These are phyloP conservation scores for Fusarium sp. DNA, from an alignment of 2,329 filamentous ascomycete genomes.

Conservation along the genomic window DNA sequence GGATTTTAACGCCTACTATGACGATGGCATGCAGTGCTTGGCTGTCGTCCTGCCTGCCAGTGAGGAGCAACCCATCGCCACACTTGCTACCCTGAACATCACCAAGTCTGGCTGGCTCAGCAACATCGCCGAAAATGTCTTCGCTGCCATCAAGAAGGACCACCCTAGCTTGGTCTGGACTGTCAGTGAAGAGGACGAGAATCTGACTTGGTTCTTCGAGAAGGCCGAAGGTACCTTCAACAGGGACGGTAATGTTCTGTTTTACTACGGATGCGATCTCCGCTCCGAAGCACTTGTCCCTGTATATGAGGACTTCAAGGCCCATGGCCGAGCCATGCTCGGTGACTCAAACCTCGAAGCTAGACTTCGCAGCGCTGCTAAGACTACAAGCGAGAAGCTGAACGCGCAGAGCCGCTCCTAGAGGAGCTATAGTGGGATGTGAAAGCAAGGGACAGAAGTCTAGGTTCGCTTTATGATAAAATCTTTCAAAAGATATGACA, in stretches of 20 bases:
- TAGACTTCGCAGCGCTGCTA: conserved; percentile 83
- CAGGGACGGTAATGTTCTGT: conserved; percentile 88
- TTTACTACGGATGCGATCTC: conserved; percentile 93
- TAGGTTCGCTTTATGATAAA: no score
- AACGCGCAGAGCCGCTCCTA: conserved; percentile 48
- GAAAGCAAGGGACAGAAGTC: no score
- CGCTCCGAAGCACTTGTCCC: conserved; percentile 81
- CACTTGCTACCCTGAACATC: conserved; percentile 90
- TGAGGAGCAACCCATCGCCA: conserved; percentile 77
- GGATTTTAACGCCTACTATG: conserved; percentile 93
- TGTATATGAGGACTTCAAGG: conserved; percentile 75
- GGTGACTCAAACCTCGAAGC: conserved; percentile 90
- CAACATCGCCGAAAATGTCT: conserved; percentile 95
- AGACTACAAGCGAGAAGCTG: conserved; percentile 71
- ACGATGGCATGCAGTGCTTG: conserved; percentile 92
- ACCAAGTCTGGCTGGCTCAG: conserved; percentile 95
- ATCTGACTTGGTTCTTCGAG: conserved; percentile 97
- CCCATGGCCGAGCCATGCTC: conserved; percentile 87
- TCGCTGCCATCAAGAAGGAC: conserved; percentile 93
- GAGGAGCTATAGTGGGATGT: conserved; percentile 19
- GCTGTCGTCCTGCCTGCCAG: conserved; percentile 86
- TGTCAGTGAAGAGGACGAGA: conserved; percentile 96
- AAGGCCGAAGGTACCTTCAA: conserved; percentile 94
- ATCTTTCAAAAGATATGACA: no score
- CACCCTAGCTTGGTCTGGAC: conserved; percentile 93